Evolutionary conservation across 306 rosid genomes (phyloP).

Genomic region (Clitoria ternatea): DNA sequence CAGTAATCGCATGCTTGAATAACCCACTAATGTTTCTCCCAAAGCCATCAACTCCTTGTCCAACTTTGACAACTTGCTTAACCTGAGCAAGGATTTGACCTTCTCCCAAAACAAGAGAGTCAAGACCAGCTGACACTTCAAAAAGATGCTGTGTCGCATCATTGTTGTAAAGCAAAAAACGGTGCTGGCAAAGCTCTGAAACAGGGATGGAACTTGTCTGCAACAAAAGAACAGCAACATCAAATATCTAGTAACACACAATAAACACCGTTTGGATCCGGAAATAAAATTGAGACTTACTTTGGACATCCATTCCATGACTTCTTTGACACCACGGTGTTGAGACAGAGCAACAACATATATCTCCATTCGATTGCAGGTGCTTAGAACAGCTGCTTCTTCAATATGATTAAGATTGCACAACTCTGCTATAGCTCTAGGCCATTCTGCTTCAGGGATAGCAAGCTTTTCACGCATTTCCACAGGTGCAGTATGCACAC

Average conservation of each 20-base stretch:
- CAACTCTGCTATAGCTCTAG: constrained; percentile 93
- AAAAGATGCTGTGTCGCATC: constrained; percentile 93
- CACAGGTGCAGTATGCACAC: constrained; percentile 93
- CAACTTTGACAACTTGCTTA: constrained; percentile 97
- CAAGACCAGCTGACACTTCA: constrained; percentile 96
- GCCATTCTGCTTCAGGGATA: constrained; percentile 99
- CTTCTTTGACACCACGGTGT: constrained; percentile 98
- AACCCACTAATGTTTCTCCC: constrained; percentile 94
- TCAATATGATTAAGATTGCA: constrained; percentile 89
- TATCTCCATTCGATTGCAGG: constrained; percentile 99
- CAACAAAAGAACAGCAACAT: constrained; percentile 13
- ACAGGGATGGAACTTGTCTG: constrained; percentile 94
- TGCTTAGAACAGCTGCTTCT: constrained; percentile 98
- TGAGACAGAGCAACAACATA: constrained; percentile 95
- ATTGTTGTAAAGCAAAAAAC: constrained; percentile 75
- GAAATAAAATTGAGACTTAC: constrained; percentile 33
- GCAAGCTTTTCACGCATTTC: constrained; percentile 99
- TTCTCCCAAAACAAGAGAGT: constrained; percentile 98
- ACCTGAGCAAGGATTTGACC: constrained; percentile 99
- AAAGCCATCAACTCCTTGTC: constrained; percentile 91
- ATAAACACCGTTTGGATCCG: background rate
- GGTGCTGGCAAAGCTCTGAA: constrained; percentile 79
- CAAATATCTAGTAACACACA: background rate
- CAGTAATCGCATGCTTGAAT: constrained; percentile 97
- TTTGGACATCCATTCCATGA: constrained; percentile 98